Evolutionary conservation across 108 stramenopile species (phyloP).

Genomic region (Nitzschia putrida): DNA sequence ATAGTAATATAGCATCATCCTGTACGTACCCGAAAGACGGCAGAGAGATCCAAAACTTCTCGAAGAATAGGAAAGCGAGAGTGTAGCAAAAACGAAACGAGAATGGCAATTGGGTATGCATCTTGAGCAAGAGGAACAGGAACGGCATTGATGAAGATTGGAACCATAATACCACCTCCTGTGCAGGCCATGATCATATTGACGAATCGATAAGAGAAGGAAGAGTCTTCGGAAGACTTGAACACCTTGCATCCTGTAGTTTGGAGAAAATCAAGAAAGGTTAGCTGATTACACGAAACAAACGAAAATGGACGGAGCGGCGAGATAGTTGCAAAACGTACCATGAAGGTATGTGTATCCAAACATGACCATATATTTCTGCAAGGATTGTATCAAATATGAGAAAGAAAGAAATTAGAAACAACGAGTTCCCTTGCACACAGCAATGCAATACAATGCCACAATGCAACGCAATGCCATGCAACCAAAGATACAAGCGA

Average conservation of each 20-base stretch:
- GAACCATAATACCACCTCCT: conserved; percentile 89
- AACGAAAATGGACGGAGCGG: not conserved
- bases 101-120: conserved; percentile 81
- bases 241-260: conserved; percentile 69
- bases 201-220: conserved; percentile 75
- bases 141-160: conserved; percentile 77
- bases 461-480: not conserved
- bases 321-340: conserved; percentile 3
- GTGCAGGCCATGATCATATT: conserved; percentile 74
- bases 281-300: too few relatives aligned
- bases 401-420: not conserved
- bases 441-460: not conserved
- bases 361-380: conserved; percentile 69
- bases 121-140: conserved; percentile 80
- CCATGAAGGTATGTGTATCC: conserved; percentile 83
- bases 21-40: conserved; percentile 49
- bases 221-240: conserved; percentile 27
- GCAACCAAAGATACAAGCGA: not conserved
- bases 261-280: too few relatives aligned
- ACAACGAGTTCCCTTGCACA: not conserved
- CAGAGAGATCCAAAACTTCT: conserved; percentile 63
- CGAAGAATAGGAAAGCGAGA: conserved; percentile 74
- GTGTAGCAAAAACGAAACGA: conserved; percentile 70
- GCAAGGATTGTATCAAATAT: not conserved
- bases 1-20: not conserved